A percentile compares a stretch with the other conserved stretches of the same genome.
Evolutionary conservation across 139 green algal species (phyloP).

Genomic region (Microglena sp.): DNA sequence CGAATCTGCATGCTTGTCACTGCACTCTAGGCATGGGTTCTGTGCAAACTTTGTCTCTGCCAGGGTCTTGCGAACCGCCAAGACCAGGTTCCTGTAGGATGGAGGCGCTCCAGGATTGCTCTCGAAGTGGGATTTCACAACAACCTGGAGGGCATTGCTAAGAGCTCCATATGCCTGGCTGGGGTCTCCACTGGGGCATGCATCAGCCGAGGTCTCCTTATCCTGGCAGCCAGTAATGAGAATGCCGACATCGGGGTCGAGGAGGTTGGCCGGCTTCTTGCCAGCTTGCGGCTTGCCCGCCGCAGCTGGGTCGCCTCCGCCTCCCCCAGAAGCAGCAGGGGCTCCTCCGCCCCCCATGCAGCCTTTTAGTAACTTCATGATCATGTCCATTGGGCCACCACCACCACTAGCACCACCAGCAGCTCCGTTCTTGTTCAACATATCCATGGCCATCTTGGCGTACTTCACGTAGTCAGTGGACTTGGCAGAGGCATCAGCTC

Average conservation of each 20-base stretch:
- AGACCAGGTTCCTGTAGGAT: conserved; percentile 40
- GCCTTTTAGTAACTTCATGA: too few species aligned
- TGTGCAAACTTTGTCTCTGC: conserved; percentile 33
- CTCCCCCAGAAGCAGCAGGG: too few species aligned
- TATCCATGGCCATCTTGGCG: background rate
- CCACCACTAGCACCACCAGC: too few species aligned
- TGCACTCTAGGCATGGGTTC: conserved; percentile 63
- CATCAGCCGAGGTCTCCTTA: conserved; percentile 53
- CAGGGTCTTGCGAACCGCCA: conserved; percentile 34
- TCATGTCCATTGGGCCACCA: too few species aligned
- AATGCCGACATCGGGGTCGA: conserved; percentile 29
- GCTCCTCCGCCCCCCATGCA: too few species aligned
- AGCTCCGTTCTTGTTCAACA: too few species aligned
- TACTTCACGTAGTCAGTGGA: conserved; percentile 14
- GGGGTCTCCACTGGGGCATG: conserved; percentile 40
- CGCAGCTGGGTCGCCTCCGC: too few species aligned
- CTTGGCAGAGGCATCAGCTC: conserved; percentile 14
- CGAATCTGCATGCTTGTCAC: conserved; percentile 28
- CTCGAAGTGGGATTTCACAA: conserved; percentile 21
- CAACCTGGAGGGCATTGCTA: conserved; percentile 38
- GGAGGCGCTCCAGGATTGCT: conserved; percentile 21
- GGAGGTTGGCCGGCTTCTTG: conserved; percentile 15
- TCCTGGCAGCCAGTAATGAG: conserved; percentile 54
- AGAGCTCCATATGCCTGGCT: conserved; percentile 47
- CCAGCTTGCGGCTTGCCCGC: conserved; percentile 8